Evolutionary conservation across 257 asterid genomes (phyloP).

Genomic region (Euphrasia confusa): DNA sequence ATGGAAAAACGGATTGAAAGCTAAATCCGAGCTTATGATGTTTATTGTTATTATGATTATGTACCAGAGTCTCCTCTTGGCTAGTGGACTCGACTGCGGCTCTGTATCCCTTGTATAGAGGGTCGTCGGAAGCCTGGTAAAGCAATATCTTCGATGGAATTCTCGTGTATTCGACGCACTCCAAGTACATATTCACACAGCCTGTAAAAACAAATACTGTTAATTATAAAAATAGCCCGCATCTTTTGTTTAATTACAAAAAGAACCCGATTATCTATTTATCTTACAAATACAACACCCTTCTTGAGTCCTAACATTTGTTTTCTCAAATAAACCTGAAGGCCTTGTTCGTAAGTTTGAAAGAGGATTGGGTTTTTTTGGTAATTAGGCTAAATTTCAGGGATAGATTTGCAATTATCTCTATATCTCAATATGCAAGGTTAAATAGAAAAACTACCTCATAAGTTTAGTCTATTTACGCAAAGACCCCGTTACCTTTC

Average conservation of each 20-base stretch:
- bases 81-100: conserved; percentile 83
- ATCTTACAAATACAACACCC: no score
- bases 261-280: neutral
- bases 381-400: no score
- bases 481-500: neutral
- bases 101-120: conserved; percentile 78
- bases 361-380: no score
- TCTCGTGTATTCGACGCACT: conserved; percentile 56
- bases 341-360: no score
- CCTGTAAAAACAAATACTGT: conserved; percentile 27
- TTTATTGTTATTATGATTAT: conserved; percentile 10
- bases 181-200: conserved; percentile 58
- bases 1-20: neutral
- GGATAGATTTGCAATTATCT: no score
- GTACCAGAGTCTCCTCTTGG: conserved; percentile 87
- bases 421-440: no score
- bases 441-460: neutral
- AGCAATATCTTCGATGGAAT: conserved; percentile 80
- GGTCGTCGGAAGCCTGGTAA: conserved; percentile 92
- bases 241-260: neutral
- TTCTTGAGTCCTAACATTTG: no score
- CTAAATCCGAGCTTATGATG: neutral
- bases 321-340: no score
- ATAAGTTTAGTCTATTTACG: neutral
- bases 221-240: neutral